Conservation (phyloP, 2,329 filamentous ascomycete species). For the Colletotrichum sp. region DNA sequence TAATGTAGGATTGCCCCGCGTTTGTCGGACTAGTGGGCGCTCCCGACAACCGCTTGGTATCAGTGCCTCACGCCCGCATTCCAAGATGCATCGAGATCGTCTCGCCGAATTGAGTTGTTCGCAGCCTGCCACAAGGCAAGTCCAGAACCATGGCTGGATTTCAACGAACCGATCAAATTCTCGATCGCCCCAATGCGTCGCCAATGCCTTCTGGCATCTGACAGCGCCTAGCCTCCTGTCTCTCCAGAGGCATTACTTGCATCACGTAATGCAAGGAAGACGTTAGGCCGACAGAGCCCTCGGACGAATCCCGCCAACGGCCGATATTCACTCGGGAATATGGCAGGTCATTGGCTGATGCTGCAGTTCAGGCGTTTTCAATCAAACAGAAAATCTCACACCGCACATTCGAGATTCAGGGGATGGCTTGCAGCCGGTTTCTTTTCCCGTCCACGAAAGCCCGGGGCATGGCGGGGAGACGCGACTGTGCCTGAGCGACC, state of each 20-base stretch:
- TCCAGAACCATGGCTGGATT: background rate
- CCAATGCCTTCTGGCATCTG: background rate
- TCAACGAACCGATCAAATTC: background rate
- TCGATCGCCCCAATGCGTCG: background rate
- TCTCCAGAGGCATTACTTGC: conserved; percentile 16
- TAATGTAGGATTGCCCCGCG: background rate
- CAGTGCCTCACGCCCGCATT: background rate
- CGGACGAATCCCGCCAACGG: conserved; percentile 16
- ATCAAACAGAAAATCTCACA: conserved; percentile 18
- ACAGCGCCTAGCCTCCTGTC: background rate
- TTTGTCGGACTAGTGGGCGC: background rate
- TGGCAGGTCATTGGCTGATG: background rate
- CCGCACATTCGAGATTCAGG: conserved; percentile 17
- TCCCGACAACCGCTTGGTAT: background rate
- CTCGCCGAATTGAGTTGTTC: background rate
- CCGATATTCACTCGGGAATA: background rate
- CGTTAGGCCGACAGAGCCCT: background rate
- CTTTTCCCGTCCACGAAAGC: conserved; percentile 6
- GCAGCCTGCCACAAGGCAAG: background rate
- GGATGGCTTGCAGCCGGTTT: conserved; percentile 16
- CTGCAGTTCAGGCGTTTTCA: background rate
- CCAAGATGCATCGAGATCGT: background rate
- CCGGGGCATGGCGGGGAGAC: conserved; percentile 14
- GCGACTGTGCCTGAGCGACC: conserved; percentile 13
- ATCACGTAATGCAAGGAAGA: conserved; percentile 20